Percentiles rank a stretch among this genome's conserved stretches.
Evolutionary conservation across 345 rosid species (phyloP).

Genomic region (Sisymbrium irio): DNA sequence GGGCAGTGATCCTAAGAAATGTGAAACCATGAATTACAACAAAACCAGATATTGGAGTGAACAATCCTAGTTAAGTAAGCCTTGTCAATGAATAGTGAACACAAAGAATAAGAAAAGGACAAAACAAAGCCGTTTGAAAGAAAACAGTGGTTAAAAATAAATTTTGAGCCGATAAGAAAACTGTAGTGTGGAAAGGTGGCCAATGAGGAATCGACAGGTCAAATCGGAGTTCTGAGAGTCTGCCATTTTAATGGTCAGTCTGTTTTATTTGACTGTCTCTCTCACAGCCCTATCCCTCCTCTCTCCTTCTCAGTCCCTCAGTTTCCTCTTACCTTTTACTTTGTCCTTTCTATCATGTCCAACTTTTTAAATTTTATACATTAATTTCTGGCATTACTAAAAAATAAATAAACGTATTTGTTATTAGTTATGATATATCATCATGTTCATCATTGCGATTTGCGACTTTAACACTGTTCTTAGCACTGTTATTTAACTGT

Average conservation of each 20-base stretch:
- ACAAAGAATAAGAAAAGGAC: neutral
- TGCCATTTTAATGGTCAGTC: slow-evolving; percentile 32
- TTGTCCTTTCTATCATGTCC: slow-evolving; percentile 15
- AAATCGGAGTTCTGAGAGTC: slow-evolving; percentile 27
- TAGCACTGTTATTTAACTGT: slow-evolving; percentile 39
- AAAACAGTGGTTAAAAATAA: neutral
- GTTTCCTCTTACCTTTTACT: slow-evolving; percentile 23
- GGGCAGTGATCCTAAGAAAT: no score
- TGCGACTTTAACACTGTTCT: slow-evolving; percentile 25
- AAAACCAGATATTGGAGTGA: neutral
- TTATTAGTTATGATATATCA: slow-evolving; percentile 8
- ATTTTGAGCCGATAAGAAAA: slow-evolving; percentile 9
- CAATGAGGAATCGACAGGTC: slow-evolving; percentile 39
- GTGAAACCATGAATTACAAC: neutral
- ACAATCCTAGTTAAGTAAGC: slow-evolving; percentile 24
- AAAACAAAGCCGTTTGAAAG: neutral
- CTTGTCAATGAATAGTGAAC: slow-evolving; percentile 19
- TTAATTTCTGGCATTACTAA: neutral
- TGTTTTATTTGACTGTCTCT: slow-evolving; percentile 29
- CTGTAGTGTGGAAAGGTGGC: slow-evolving; percentile 14
- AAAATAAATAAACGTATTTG: neutral
- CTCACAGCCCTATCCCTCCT: neutral
- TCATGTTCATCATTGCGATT: slow-evolving; percentile 28
- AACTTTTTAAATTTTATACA: neutral
- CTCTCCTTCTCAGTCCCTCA: slow-evolving; percentile 2